A percentile compares a stretch with the other conserved stretches of the same genome.
These are phyloP conservation scores for Stereocaulon alpinum DNA, from an alignment of 495 filamentous ascomycete species.

Conservation along the genomic window DNA sequence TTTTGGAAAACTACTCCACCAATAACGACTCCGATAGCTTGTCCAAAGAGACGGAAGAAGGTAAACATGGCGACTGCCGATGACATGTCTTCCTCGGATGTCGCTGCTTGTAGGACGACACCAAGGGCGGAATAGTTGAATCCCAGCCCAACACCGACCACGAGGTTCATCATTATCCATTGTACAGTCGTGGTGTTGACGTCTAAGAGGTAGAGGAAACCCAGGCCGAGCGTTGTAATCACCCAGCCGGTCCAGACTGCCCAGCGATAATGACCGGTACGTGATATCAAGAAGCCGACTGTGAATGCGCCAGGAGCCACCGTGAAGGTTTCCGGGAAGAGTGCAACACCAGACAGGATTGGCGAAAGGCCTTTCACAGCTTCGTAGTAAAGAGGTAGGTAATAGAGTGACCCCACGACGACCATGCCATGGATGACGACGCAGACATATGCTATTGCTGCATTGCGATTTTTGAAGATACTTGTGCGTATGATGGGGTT, in stretches of 20 bases:
- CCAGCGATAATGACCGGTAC: conserved; percentile 42
- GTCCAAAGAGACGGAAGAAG: conserved; percentile 47
- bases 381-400: conserved; percentile 53
- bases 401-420: conserved; percentile 47
- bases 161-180: conserved; percentile 44
- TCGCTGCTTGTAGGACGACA: conserved; percentile 41
- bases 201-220: conserved; percentile 38
- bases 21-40: conserved; percentile 49
- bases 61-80: conserved; percentile 48
- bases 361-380: conserved; percentile 44
- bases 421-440: conserved; percentile 43
- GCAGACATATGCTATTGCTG: conserved; percentile 32
- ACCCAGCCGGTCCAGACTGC: conserved; percentile 47
- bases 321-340: conserved; percentile 49
- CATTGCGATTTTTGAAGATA: conserved; percentile 38
- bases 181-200: conserved; percentile 32
- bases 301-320: conserved; percentile 38
- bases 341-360: conserved; percentile 46
- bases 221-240: conserved; percentile 37
- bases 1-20: conserved; percentile 52
- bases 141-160: conserved; percentile 41
- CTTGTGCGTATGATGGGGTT: conserved; percentile 38
- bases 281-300: conserved; percentile 37
- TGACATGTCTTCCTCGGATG: conserved; percentile 37
- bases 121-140: conserved; percentile 29